Base-by-base conservation (phyloP, 2,329 filamentous ascomycete genomes). In the Pseudocercospora crystallina region DNA sequence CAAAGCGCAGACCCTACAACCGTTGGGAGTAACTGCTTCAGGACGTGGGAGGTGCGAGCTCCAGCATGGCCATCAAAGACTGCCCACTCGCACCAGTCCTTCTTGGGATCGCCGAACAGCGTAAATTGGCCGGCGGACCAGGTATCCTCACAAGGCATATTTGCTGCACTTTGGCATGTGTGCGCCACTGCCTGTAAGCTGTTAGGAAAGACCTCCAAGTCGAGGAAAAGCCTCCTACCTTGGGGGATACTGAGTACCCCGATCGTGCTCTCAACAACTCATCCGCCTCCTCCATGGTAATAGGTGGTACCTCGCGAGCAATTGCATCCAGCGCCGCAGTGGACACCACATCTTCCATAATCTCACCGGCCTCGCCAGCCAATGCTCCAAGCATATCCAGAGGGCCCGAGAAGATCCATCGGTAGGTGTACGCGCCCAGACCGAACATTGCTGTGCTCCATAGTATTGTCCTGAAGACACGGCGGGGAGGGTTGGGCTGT, bases 11-110 rank as follows among this genome's bases (percentile, higher is more conserved):
- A 39, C 2, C 61, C 59, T 5, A 69, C 59, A 10, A 58, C 17
- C 29, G 43, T 33, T 8, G 62, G 55, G 11, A 69, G 37, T 5
- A 47, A 14, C 8, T 61, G 51, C 44, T 58, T 56, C 2, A 70
- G 57, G 8, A 64, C 26, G 7, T 62, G 48, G 3, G 67, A 54
- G 9, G 66, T 69, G 8, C 59, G 52, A 3, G 60, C 54, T 12
- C 68, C 67, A 36, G 66, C 66, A 60, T 75, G 73, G 1, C 73
- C 73, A 45, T 75, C 73, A 34, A 72, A 74, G 26, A 74, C 64
- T 8, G 57, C 68, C 70, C 70, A 74, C 26, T 67, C 54, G 17
- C 43, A 51, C 64, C 64, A 67, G 33, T 63, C 58, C 30, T 55
- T 57, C 10, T 35, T 42, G 2, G 49, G 51, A 26, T 66, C 60